Evolutionary conservation across 805 yeast genomes (phyloP).

Genomic region (Kuraishia cidri): DNA sequence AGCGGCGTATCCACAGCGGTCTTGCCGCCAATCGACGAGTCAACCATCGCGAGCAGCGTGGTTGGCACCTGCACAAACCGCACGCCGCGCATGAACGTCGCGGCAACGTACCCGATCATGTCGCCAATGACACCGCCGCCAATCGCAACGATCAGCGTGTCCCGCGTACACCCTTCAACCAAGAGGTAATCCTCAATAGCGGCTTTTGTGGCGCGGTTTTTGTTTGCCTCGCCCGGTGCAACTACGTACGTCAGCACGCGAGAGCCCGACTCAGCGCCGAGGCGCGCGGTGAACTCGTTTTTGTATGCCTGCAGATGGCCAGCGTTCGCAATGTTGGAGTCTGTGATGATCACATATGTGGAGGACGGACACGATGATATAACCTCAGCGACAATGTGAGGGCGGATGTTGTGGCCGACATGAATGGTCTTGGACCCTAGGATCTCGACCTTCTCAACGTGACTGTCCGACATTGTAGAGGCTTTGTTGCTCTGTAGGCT

Average conservation of each 20-base stretch:
- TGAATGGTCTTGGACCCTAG: slow-evolving; percentile 80
- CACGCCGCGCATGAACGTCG: slow-evolving; percentile 98
- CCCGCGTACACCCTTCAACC: slow-evolving; percentile 84
- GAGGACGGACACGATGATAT: slow-evolving; percentile 63
- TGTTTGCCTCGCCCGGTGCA: slow-evolving; percentile 90
- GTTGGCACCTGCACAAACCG: slow-evolving; percentile 93
- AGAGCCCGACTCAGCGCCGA: slow-evolving; percentile 34
- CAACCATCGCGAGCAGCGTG: slow-evolving; percentile 92
- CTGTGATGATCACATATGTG: slow-evolving; percentile 88
- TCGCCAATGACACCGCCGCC: slow-evolving; percentile 99
- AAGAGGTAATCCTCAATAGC: slow-evolving; percentile 86
- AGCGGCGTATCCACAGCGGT: slow-evolving; percentile 96
- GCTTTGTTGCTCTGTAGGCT: too few relatives aligned
- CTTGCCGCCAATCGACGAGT: slow-evolving; percentile 96
- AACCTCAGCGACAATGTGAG: slow-evolving; percentile 64
- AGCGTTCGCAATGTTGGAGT: slow-evolving; percentile 65
- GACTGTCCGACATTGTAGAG: too few relatives aligned
- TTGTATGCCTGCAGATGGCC: slow-evolving; percentile 45
- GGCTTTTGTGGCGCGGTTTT: slow-evolving; percentile 84
- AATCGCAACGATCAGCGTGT: slow-evolving; percentile 86
- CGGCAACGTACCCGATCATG: slow-evolving; percentile 98
- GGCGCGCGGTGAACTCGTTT: slow-evolving; percentile 29
- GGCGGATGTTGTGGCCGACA: slow-evolving; percentile 77
- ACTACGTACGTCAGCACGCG: slow-evolving; percentile 69
- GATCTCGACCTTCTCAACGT: slow-evolving; percentile 52